These are phyloP conservation scores for Myriosclerotinia curreyana DNA, from an alignment of 2,329 filamentous ascomycete species.

Conservation along the genomic window DNA sequence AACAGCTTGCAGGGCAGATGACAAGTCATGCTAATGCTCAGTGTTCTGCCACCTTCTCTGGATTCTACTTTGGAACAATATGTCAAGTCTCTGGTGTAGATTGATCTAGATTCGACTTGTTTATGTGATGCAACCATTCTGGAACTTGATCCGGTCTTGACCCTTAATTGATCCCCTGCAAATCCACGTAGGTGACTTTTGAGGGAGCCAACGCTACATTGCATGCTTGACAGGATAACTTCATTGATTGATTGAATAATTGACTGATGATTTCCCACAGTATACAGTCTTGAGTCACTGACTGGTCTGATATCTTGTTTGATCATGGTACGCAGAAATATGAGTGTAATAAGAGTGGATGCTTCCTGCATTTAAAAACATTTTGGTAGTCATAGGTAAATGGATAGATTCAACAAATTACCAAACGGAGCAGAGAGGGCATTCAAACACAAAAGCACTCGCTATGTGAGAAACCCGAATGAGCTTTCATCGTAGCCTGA, in stretches of 20 bases:
- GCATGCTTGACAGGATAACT: background rate
- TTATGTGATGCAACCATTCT: background rate
- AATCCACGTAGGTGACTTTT: conserved; percentile 1
- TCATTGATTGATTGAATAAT: background rate
- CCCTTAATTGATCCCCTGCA: background rate
- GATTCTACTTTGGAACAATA: background rate
- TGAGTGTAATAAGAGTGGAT: background rate
- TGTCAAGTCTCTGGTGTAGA: too few relatives aligned
- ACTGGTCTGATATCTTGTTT: background rate
- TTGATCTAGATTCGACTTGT: background rate
- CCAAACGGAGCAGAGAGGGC: background rate
- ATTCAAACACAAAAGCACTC: background rate
- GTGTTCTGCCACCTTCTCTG: background rate
- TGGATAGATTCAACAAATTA: background rate
- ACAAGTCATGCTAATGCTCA: background rate
- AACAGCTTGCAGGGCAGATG: background rate
- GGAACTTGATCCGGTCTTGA: background rate
- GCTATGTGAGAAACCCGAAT: background rate
- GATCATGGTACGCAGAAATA: background rate
- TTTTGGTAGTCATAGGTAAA: background rate
- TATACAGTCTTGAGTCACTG: background rate
- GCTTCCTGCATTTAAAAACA: background rate
- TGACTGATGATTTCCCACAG: background rate
- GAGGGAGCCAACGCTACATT: background rate
- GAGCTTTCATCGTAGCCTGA: background rate